Evolutionary conservation across 441 rosid genomes (phyloP).

Genomic region (Syzygium syzygioides): DNA sequence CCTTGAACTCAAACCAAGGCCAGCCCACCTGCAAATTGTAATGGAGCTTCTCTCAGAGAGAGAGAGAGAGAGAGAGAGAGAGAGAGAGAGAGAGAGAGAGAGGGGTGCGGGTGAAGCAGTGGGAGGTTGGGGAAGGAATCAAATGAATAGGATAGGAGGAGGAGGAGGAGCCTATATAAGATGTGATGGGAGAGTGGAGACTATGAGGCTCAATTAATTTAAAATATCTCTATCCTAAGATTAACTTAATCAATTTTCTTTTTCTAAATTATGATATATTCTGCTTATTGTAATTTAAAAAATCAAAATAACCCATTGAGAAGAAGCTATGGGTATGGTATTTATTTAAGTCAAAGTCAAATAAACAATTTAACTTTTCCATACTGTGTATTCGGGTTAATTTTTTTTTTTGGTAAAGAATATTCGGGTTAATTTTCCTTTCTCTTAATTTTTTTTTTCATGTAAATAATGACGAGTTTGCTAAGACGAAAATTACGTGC

Average conservation of each 20-base stretch:
- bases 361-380: neutral
- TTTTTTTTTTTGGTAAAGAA: no score
- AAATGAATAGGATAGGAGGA: conserved; percentile 21
- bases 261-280: neutral
- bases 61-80: neutral
- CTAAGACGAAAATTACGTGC: neutral
- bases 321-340: neutral
- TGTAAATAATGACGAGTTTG: neutral
- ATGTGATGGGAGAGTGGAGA: conserved; percentile 15
- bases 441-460: neutral
- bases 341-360: neutral
- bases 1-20: neutral
- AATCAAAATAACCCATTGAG: neutral
- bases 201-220: neutral
- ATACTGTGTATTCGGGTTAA: neutral
- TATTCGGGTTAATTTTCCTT: neutral
- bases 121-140: conserved; percentile 27
- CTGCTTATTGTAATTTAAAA: neutral
- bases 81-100: no score
- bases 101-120: conserved; percentile 29
- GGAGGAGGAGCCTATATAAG: neutral
- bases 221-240: neutral
- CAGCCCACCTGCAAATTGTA: neutral
- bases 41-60: neutral
- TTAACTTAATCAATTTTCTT: neutral